Evolutionary conservation across 805 yeast species (phyloP).

Genomic region (Starmera dryadoides): DNA sequence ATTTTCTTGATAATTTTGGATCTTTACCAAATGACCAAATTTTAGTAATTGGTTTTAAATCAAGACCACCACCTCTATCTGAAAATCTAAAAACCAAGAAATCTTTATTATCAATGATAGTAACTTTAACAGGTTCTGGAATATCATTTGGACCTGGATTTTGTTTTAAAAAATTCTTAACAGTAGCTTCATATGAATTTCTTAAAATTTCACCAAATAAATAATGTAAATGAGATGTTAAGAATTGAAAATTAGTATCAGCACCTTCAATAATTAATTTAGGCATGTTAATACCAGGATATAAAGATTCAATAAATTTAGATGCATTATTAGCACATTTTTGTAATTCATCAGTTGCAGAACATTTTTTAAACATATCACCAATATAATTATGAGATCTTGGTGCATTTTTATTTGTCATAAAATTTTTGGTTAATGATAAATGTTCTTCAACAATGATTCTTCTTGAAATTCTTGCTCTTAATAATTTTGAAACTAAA

Average conservation of each 20-base stretch:
- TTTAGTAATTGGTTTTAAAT: constrained; percentile 46
- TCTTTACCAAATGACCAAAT: constrained; percentile 86
- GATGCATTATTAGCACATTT: constrained; percentile 47
- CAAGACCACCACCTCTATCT: constrained; percentile 88
- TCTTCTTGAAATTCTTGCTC: constrained; percentile 85
- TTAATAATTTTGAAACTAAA: constrained; percentile 67
- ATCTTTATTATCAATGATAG: constrained; percentile 59
- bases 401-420: constrained; percentile 35
- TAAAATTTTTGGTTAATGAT: constrained; percentile 62
- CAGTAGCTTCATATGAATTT: constrained; percentile 79
- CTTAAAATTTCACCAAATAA: constrained; percentile 82
- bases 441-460: constrained; percentile 89
- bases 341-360: constrained; percentile 59
- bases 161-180: constrained; percentile 33
- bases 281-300: constrained; percentile 57
- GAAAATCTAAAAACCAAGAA: constrained; percentile 71
- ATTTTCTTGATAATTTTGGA: constrained; percentile 48
- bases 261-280: constrained; percentile 72
- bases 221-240: constrained; percentile 82
- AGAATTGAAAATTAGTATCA: constrained; percentile 67
- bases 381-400: constrained; percentile 50
- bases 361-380: constrained; percentile 75
- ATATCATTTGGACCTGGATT: constrained; percentile 26
- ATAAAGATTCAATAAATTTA: constrained; percentile 42
- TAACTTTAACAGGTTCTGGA: constrained; percentile 72